Base-by-base conservation (phyloP, 768 basidiomycete genomes). In the Stropharia rugosoannulata region DNA sequence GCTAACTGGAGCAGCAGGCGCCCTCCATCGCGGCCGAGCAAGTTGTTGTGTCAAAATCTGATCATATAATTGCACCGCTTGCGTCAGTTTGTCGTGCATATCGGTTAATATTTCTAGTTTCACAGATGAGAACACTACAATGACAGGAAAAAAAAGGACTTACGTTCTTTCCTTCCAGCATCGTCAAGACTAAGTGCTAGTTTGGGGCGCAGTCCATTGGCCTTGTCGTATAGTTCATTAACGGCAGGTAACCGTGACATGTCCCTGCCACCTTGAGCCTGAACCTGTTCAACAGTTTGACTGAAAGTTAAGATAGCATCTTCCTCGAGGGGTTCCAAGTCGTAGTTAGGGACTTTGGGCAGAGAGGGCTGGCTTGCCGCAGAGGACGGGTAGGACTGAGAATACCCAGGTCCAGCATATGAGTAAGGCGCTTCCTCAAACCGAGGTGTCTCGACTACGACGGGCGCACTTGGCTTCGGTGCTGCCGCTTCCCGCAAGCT, bases 21-120 rank as follows among this genome's bases (percentile, higher is more conserved):
- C 66, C 46, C 83, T 75, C 86, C 89, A 90, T 39, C 82, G 75
- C 1, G 89, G 89, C 40, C 83, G 85, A 2, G 86, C 78, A 10
- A 95, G 78, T 66, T 95, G 91, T 60, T 91, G 82, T 22, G 94
- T 94, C 41, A 96, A 75, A 18, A 97, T 75, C 51, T 88, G 83
- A 61, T 98, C 95, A 67, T 98, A 98, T 3, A 97, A 74, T 66
- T 90, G 89, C 43, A 98, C 93, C 0, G 93, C 94, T 68, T 96
- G 85, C 0, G 93, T 90, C 9, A 99, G 71, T 70, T 98, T 96
- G 45, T 90, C 88, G 63, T 98, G 90, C 94, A 98, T 98, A 47
- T 98, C 95, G 6, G 85, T 77, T 36, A 99, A 75, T 67, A 95
- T 79, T 69, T 95, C 95, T 94, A 32, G 13, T 38, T 58, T 54